A percentile compares a stretch with the other conserved stretches of the same genome.
phyloP scores from a whole-genome alignment of 2,329 filamentous ascomycete genomes.

The Boeremia exigua region DNA sequence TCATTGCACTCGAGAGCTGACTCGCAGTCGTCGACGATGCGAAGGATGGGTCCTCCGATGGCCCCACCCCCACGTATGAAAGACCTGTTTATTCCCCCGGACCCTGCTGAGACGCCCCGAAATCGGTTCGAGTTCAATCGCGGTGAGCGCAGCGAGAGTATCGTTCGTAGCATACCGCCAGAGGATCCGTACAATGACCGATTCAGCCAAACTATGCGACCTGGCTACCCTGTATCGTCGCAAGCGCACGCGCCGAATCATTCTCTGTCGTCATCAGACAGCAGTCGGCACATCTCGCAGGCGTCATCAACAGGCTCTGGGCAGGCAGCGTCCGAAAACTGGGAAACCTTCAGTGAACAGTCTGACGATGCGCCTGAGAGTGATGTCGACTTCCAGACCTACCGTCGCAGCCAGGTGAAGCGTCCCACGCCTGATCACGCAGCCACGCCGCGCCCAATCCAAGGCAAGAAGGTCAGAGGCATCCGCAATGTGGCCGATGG shows the following conservation, averaged over 20 bases:
- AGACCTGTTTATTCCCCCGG: conserved; percentile 69
- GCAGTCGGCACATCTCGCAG: conserved; percentile 65
- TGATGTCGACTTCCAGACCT: conserved; percentile 82
- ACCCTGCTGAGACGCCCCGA: conserved; percentile 54
- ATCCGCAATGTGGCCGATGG: conserved; percentile 56
- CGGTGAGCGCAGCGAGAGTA: conserved; percentile 61
- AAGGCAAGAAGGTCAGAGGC: conserved; percentile 49
- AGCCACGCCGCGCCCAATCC: conserved; percentile 39
- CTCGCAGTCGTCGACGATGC: conserved; percentile 33
- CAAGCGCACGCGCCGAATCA: conserved; percentile 28
- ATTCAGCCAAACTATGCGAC: conserved; percentile 39
- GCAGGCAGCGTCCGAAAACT: conserved; percentile 89
- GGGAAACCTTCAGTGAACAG: conserved; percentile 93
- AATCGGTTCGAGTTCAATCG: conserved; percentile 48
- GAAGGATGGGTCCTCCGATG: conserved; percentile 54
- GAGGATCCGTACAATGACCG: conserved; percentile 81
- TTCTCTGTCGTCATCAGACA: conserved; percentile 35
- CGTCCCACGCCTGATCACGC: conserved; percentile 56
- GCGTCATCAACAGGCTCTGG: conserved; percentile 61
- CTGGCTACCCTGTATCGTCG: conserved; percentile 33
- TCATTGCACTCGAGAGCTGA: conserved; percentile 36
- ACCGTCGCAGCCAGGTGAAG: conserved; percentile 73
- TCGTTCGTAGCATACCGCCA: conserved; percentile 66
- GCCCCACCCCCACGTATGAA: conserved; percentile 89
- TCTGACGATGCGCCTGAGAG: conserved; percentile 68